A percentile compares a stretch with the other conserved stretches of the same genome.
Evolutionary conservation across 2,329 filamentous ascomycete genomes (phyloP).

Genomic region (Fusarium neocosmosporiellum): DNA sequence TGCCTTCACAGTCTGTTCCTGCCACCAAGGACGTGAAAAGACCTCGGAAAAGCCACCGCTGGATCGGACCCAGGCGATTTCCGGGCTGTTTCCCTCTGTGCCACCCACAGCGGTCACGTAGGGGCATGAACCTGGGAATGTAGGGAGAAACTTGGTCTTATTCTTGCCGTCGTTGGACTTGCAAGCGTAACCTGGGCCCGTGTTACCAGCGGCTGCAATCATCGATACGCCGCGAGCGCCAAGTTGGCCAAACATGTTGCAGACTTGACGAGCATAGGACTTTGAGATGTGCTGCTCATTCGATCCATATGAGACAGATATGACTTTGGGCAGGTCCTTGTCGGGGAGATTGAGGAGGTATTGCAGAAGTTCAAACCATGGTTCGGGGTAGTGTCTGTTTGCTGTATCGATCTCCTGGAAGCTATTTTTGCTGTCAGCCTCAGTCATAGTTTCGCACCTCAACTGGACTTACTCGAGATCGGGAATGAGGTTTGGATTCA

Average conservation of each 20-base stretch:
- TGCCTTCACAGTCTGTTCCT: conserved; percentile 57
- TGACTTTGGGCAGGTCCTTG: conserved; percentile 68
- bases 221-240: conserved; percentile 74
- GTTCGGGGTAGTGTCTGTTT: conserved; percentile 64
- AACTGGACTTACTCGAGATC: conserved; percentile 49
- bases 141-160: conserved; percentile 48
- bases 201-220: conserved; percentile 73
- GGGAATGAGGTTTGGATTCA: conserved; percentile 44
- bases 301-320: conserved; percentile 78
- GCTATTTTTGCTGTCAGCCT: background rate
- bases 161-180: conserved; percentile 51
- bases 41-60: conserved; percentile 63
- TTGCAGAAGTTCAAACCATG: conserved; percentile 72
- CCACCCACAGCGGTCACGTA: conserved; percentile 73
- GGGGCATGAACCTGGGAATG: conserved; percentile 59
- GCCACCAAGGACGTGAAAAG: conserved; percentile 57
- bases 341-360: conserved; percentile 67
- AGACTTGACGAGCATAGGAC: conserved; percentile 63
- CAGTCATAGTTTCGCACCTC: no score
- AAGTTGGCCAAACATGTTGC: conserved; percentile 71
- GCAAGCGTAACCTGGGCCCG: conserved; percentile 51
- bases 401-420: conserved; percentile 39
- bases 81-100: conserved; percentile 63
- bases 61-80: conserved; percentile 64
- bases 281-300: conserved; percentile 72